A percentile compares a stretch with the other conserved stretches of the same genome.
Evolutionary conservation across 495 filamentous ascomycete species (phyloP).

Genomic region (Hypoxylon rickii): DNA sequence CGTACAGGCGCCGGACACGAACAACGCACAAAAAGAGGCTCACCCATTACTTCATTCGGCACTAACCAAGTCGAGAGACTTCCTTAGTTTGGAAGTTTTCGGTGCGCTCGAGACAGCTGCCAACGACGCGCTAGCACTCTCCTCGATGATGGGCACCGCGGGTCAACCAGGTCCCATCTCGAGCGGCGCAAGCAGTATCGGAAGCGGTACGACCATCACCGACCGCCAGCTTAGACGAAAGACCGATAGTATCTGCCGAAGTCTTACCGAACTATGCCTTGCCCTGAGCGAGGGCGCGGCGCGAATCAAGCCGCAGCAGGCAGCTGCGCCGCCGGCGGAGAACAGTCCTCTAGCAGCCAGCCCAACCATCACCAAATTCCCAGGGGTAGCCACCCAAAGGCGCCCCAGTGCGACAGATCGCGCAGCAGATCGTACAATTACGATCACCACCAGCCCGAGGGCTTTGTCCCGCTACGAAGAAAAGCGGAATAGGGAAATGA

Average conservation of each 20-base stretch:
- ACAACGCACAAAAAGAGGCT: constrained; percentile 48
- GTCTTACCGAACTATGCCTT: constrained; percentile 88
- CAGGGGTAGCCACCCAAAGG: constrained; percentile 38
- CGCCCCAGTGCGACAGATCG: constrained; percentile 45
- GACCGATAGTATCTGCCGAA: constrained; percentile 89
- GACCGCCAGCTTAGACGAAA: constrained; percentile 87
- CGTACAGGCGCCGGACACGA: constrained; percentile 39
- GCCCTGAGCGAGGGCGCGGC: constrained; percentile 68
- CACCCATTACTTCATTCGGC: constrained; percentile 84
- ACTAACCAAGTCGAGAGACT: constrained; percentile 70
- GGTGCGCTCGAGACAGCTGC: constrained; percentile 80
- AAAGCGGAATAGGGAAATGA: constrained; percentile 66
- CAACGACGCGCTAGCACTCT: constrained; percentile 76
- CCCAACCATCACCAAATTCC: constrained; percentile 43
- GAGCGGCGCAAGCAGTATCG: constrained; percentile 64
- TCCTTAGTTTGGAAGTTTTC: constrained; percentile 73
- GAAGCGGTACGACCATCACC: constrained; percentile 61
- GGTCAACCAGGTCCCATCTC: constrained; percentile 65
- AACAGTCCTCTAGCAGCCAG: constrained; percentile 36
- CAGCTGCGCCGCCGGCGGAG: constrained; percentile 36
- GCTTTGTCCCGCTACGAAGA: constrained; percentile 74
- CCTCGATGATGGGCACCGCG: constrained; percentile 69
- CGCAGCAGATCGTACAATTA: constrained; percentile 34
- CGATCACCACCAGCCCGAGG: constrained; percentile 59
- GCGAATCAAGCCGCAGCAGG: constrained; percentile 41